A percentile compares a stretch with the other conserved stretches of the same genome.
Conservation (phyloP, 2,329 filamentous ascomycete genomes). For the Paecilomyces variotii region DNA sequence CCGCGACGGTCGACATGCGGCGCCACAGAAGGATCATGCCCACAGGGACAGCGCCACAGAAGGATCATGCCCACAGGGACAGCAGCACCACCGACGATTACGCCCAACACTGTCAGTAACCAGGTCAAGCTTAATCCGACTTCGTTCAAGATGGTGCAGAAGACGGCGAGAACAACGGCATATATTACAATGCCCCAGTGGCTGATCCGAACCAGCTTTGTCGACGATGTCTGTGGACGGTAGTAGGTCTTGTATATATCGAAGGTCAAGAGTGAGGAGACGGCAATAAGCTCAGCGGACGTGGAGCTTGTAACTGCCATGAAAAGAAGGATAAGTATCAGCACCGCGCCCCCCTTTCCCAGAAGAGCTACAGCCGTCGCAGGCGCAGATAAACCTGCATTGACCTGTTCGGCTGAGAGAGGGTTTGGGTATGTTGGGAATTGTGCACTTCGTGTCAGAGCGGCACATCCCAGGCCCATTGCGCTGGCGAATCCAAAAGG, state of each 20-base stretch:
- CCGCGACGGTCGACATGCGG: constrained; percentile 30
- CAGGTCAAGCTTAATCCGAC: constrained; percentile 31
- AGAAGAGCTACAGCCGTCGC: constrained; percentile 27
- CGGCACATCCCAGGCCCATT: constrained; percentile 39
- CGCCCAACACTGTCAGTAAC: constrained; percentile 32
- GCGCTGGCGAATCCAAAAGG: constrained; percentile 45
- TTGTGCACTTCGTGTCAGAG: constrained; percentile 35
- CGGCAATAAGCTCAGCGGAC: constrained; percentile 45
- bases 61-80: constrained; percentile 30
- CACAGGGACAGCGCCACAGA: constrained; percentile 31
- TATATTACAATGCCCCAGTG: constrained; percentile 45
- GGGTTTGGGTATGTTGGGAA: constrained; percentile 46
- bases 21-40: constrained; percentile 33
- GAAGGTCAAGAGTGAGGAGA: constrained; percentile 45
- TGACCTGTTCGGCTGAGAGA: constrained; percentile 18
- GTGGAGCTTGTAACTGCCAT: constrained; percentile 39
- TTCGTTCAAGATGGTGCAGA: constrained; percentile 31
- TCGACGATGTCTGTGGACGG: constrained; percentile 37
- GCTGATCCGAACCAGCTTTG: constrained; percentile 42
- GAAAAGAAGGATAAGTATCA: constrained; percentile 27
- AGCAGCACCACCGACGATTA: constrained; percentile 33
- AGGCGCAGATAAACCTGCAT: constrained; percentile 27
- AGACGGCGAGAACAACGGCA: constrained; percentile 39
- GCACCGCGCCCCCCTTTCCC: constrained; percentile 27
- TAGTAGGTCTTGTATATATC: constrained; percentile 46